A percentile compares a stretch with the other conserved stretches of the same genome.
Conservation (phyloP, 345 rosid genomes). For the Viola odorata region DNA sequence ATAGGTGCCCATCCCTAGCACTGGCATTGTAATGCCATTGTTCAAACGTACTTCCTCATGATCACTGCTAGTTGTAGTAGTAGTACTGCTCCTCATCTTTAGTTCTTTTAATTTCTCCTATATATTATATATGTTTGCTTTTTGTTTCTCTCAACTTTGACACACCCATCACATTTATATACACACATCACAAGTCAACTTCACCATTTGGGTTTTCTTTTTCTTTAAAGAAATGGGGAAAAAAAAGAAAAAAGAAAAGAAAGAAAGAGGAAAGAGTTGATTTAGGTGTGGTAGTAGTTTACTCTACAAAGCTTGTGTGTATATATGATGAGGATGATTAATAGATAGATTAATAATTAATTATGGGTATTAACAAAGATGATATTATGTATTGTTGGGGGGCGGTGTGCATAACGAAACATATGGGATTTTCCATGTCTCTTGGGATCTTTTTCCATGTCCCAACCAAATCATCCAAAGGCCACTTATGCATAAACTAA, state of each 20-base stretch:
- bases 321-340: neutral
- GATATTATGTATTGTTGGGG: neutral
- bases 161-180: constrained; percentile 14
- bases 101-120: neutral
- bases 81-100: constrained; percentile 39
- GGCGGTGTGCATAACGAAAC: constrained; percentile 34
- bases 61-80: too few species aligned
- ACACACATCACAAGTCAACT: constrained; percentile 45
- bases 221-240: neutral
- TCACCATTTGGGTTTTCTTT: constrained; percentile 4
- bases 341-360: neutral
- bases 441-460: constrained; percentile 55
- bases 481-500: neutral
- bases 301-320: neutral
- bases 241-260: neutral
- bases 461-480: constrained; percentile 13
- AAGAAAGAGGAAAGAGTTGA: neutral
- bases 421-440: constrained; percentile 71
- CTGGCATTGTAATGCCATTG: constrained; percentile 56
- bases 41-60: constrained; percentile 49
- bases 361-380: neutral
- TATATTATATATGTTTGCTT: too few species aligned
- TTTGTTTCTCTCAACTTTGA: too few species aligned
- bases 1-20: constrained; percentile 76
- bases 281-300: too few species aligned